These are phyloP conservation scores for Histomonas meleagridis DNA, from an alignment of 208 protist species.

Conservation along the genomic window DNA sequence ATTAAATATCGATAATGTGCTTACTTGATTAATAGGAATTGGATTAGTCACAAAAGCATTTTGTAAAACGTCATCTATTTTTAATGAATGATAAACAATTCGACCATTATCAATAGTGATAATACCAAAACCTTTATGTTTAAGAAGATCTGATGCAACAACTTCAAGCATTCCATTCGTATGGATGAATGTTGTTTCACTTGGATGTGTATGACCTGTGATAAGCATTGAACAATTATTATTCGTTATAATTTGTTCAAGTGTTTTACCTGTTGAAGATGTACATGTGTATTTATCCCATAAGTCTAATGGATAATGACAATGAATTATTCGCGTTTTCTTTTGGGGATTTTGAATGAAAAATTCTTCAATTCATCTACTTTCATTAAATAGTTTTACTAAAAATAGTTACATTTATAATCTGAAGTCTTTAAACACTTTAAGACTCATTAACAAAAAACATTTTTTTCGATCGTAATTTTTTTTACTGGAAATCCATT, in stretches of 20 bases:
- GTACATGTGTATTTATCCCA: no score
- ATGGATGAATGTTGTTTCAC: background rate
- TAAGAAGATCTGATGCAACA: background rate
- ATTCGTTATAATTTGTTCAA: background rate
- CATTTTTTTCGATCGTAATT: no score
- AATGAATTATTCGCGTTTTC: no score
- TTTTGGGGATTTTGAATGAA: no score
- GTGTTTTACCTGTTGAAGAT: background rate
- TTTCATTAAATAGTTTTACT: no score
- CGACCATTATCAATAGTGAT: background rate
- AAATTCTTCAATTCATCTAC: no score
- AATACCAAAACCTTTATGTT: background rate
- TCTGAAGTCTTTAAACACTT: no score
- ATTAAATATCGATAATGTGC: background rate
- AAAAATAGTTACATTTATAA: no score
- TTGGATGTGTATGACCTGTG: background rate
- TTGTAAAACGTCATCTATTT: background rate
- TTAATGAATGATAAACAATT: background rate
- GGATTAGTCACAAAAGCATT: slow-evolving; percentile 4
- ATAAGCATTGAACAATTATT: background rate
- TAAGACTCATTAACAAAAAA: no score
- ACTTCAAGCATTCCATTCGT: background rate
- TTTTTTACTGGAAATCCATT: no score
- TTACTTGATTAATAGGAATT: background rate
- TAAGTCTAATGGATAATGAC: background rate